Percentiles rank a stretch among this genome's conserved stretches.
These are phyloP conservation scores for Anaeramoeba flamelloides DNA, from an alignment of 78 protist species.

Conservation along the genomic window DNA sequence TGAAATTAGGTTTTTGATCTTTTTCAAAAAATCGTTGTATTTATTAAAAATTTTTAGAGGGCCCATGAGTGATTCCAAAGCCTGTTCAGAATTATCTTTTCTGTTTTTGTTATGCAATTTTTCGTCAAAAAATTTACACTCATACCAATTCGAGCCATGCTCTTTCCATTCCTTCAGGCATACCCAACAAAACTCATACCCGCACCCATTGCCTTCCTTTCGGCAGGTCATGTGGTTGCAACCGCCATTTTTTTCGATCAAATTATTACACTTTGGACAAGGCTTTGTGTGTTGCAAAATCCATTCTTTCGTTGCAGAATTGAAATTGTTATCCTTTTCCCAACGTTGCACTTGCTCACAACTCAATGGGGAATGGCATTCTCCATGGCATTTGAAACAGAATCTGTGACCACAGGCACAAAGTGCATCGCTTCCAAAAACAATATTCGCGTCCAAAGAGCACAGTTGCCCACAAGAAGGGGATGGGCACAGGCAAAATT, in stretches of 20 bases:
- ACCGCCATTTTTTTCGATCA: neutral
- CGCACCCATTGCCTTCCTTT: neutral
- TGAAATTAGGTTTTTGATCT: too few relatives aligned
- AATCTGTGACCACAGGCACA: neutral
- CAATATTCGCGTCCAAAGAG: neutral
- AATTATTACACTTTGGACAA: neutral
- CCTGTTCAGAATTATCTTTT: slow-evolving; percentile 33
- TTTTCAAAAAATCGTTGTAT: too few relatives aligned
- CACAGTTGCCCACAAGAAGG: neutral
- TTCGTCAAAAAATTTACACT: slow-evolving; percentile 44
- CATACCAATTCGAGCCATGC: slow-evolving; percentile 12
- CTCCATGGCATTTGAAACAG: neutral
- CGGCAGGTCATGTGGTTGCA: neutral
- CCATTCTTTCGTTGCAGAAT: neutral
- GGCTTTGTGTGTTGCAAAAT: neutral
- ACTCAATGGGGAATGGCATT: neutral
- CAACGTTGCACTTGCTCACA: neutral
- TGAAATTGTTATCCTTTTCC: neutral
- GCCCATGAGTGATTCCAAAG: too few relatives aligned
- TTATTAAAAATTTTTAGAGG: too few relatives aligned
- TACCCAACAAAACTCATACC: neutral
- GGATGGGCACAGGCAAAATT: neutral
- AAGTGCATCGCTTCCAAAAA: neutral
- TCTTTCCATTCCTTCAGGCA: neutral
- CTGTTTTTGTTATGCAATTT: slow-evolving; percentile 43